Evolutionary conservation across 2,329 filamentous ascomycete genomes (phyloP), one percentile per base, ranked within the genome.

Genomic region (Colletotrichum camelliae): DNA sequence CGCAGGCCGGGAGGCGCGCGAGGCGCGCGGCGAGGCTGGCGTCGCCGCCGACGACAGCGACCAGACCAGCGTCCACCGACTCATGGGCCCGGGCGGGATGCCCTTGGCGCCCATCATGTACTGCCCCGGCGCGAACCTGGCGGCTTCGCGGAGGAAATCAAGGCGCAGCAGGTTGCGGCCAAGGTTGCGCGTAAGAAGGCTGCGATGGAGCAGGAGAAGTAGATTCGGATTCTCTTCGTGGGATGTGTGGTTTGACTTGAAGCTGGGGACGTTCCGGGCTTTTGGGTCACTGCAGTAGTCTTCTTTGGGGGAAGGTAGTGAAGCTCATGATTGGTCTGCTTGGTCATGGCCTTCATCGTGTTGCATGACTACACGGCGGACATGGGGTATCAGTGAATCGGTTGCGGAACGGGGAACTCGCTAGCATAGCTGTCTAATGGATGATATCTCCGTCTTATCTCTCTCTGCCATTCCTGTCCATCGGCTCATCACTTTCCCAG

Each of bases 331-430:
- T 15, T 5, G 35, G 35, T 18, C 37, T 39, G 4, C 39, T 43
- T 10, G 16, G 39, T 9, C 7, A 5, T 43, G 4, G 37, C 4
- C 2, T 43, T 18, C 39, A 1, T n/a, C 4, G 18, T 48, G 3
- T 21, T 48, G 10, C 43, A 4, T 48, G n/a, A 21, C 10, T 2
- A 21, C n/a, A 13, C 10, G n/a, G 43, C 13, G n/a, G 5, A 4
- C 10, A 13, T 4, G 5, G 10, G 2, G 18, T n/a, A 48, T 48
- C n/a, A 21, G 18, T 48, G 43, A 48, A 48, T 21, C 2, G 43
- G n/a, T 21, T 4, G 9, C 2, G n/a, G n/a, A 48, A 48, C 2
- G 2, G 6, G 2, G 1, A 21, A 1, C 5, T 48, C 43, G 10
- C 43, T 13, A 21, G 18, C 18, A 48, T 13, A 48, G 43, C n/a